Evolutionary conservation across 371 early-diverging fungal species (phyloP).

Genomic region (Syncephalastrum sp.): DNA sequence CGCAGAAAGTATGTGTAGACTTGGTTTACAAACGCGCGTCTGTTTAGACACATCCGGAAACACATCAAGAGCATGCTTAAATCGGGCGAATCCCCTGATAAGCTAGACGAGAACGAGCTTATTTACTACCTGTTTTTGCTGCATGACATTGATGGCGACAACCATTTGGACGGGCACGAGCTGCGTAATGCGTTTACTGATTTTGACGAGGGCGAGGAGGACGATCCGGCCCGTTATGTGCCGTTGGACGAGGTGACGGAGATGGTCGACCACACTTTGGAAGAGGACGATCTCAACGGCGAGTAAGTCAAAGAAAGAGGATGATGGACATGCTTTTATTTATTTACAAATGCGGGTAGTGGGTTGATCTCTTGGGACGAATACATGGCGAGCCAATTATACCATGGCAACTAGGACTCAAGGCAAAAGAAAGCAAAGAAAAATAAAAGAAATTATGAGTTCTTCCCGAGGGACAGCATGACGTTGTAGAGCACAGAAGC

Average conservation of each 20-base stretch:
- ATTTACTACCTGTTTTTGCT: slow-evolving; percentile 57
- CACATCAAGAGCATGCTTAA: slow-evolving; percentile 32
- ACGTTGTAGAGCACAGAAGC: slow-evolving; percentile 50
- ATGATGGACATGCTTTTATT: not conserved
- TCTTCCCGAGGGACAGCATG: slow-evolving; percentile 10
- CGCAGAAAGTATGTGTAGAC: not conserved
- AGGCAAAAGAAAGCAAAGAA: not conserved
- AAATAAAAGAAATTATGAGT: not conserved
- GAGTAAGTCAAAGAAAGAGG: slow-evolving; percentile 39
- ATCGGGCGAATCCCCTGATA: slow-evolving; percentile 14
- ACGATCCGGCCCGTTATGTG: slow-evolving; percentile 22
- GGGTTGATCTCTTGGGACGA: slow-evolving; percentile 76
- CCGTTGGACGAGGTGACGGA: slow-evolving; percentile 41
- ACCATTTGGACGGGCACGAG: slow-evolving; percentile 72
- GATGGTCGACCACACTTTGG: slow-evolving; percentile 67
- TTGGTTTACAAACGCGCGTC: not conserved
- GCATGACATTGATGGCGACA: slow-evolving; percentile 67
- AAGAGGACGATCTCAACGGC: slow-evolving; percentile 63
- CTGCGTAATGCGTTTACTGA: slow-evolving; percentile 60
- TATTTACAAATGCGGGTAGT: slow-evolving; percentile 26
- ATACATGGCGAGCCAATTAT: slow-evolving; percentile 65
- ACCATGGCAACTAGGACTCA: slow-evolving; percentile 39
- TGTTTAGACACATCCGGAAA: slow-evolving; percentile 31
- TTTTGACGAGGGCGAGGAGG: slow-evolving; percentile 33
- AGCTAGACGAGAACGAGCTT: slow-evolving; percentile 45